Conservation (phyloP, 2,329 filamentous ascomycete species). For the Claviceps capensis region DNA sequence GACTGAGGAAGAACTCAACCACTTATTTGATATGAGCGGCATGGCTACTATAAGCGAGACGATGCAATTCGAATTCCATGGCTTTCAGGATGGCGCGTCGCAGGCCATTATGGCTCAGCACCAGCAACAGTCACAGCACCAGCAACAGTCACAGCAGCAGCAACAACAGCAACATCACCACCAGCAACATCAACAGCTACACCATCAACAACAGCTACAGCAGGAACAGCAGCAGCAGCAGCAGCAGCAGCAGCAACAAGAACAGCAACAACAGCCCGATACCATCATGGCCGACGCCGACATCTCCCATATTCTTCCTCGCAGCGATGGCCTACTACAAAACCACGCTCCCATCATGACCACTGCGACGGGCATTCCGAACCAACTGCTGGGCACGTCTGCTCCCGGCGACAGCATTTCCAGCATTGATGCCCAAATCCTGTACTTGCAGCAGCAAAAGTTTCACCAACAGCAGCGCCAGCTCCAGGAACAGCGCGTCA, state of each 20-base stretch:
- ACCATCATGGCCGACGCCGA: conserved; percentile 23
- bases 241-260: background rate
- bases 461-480: conserved; percentile 46
- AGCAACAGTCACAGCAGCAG: conserved; percentile 16
- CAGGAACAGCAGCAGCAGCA: too few relatives aligned
- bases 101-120: conserved; percentile 17
- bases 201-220: conserved; percentile 6
- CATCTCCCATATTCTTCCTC: conserved; percentile 16
- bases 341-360: conserved; percentile 32
- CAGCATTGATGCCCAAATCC: conserved; percentile 51
- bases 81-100: conserved; percentile 31
- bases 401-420: conserved; percentile 37
- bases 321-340: conserved; percentile 24
- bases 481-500: conserved; percentile 41
- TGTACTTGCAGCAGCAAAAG: conserved; percentile 50
- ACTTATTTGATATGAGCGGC: conserved; percentile 47
- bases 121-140: conserved; percentile 13
- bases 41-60: conserved; percentile 39
- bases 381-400: conserved; percentile 27
- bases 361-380: conserved; percentile 32
- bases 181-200: conserved; percentile 3
- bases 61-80: conserved; percentile 46
- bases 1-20: conserved; percentile 48
- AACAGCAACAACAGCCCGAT: conserved; percentile 18
- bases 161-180: conserved; percentile 13